Evolutionary conservation across 2,329 filamentous ascomycete genomes (phyloP).

Genomic region (Fusarium azukiicola): DNA sequence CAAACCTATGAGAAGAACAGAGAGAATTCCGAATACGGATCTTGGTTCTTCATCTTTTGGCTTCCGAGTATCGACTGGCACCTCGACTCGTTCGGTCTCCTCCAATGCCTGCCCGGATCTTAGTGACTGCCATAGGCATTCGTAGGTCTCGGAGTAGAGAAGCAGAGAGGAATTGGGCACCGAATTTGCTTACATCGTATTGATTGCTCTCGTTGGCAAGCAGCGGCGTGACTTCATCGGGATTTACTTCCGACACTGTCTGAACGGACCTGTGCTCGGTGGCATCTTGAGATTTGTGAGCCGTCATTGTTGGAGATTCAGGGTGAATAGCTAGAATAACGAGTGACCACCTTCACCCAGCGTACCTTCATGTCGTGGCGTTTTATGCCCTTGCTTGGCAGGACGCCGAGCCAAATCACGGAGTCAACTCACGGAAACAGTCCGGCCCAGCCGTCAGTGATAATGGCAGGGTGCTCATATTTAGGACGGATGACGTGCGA

Average conservation of each 20-base stretch:
- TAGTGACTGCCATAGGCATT: background rate
- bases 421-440: background rate
- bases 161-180: too few species aligned
- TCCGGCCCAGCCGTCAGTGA: background rate
- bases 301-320: background rate
- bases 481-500: background rate
- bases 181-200: background rate
- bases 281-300: background rate
- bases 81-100: background rate
- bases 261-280: background rate
- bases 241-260: slow-evolving; percentile 1
- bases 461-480: background rate
- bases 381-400: background rate
- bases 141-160: too few species aligned
- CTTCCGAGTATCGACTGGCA: background rate
- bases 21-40: background rate
- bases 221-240: background rate
- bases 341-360: background rate
- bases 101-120: background rate
- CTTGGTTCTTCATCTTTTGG: background rate
- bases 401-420: background rate
- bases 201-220: background rate
- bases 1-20: background rate
- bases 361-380: background rate
- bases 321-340: background rate